These are phyloP conservation scores for Phytophthora ramorum DNA, from an alignment of 352 stramenopile genomes.

Conservation along the genomic window DNA sequence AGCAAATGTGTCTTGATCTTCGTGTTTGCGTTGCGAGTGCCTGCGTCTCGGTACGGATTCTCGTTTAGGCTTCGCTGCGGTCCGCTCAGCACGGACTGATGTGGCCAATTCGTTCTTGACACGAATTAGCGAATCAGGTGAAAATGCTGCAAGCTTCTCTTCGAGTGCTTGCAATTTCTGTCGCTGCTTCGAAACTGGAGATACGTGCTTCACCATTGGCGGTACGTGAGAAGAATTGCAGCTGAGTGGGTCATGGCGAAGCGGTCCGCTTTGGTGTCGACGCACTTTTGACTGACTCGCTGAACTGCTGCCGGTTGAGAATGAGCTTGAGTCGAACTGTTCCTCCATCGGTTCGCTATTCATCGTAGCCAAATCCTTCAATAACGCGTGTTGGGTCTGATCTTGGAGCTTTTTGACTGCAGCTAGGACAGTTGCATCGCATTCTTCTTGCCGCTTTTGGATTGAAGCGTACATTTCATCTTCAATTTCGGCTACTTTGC, in stretches of 20 bases:
- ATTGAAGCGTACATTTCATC: constrained; percentile 58
- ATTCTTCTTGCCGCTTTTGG: constrained; percentile 47
- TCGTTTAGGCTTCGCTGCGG: constrained; percentile 4
- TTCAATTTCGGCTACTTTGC: constrained; percentile 61
- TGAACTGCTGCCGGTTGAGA: constrained; percentile 25
- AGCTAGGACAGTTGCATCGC: constrained; percentile 44
- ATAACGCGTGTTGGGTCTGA: constrained; percentile 42
- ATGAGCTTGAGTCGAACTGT: constrained; percentile 6
- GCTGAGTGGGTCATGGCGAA: constrained; percentile 9
- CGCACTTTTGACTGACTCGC: constrained; percentile 12
- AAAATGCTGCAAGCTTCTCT: constrained; percentile 60
- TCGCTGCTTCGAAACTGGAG: constrained; percentile 56
- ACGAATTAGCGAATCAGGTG: constrained; percentile 52
- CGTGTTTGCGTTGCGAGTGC: background rate
- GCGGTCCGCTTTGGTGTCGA: constrained; percentile 1
- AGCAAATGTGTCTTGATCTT: background rate
- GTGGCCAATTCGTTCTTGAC: constrained; percentile 34
- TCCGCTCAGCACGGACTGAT: background rate
- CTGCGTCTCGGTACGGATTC: background rate
- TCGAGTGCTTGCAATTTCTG: constrained; percentile 65
- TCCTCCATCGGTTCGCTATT: constrained; percentile 12
- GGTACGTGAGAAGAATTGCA: constrained; percentile 2
- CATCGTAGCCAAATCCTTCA: constrained; percentile 26
- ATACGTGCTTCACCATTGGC: constrained; percentile 24
- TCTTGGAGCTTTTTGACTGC: constrained; percentile 57